Conservation (phyloP, 176 grass and related monocot species). For the Areca catechu region DNA sequence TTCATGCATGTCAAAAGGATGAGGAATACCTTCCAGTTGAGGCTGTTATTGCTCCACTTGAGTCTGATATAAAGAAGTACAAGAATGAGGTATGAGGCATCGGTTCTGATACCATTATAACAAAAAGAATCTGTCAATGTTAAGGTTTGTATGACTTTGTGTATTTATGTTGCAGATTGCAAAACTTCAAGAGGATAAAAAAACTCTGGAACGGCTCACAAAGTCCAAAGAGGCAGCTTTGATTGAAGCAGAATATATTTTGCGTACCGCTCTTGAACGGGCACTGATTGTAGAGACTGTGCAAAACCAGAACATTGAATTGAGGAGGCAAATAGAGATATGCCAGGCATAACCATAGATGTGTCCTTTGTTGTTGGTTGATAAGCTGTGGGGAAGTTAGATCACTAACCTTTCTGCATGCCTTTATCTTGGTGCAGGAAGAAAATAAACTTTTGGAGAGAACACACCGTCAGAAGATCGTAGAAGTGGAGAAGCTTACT, state of each 20-base stretch:
- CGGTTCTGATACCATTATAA: neutral
- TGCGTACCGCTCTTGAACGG: constrained; percentile 61
- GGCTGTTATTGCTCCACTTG: constrained; percentile 63
- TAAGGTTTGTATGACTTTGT: constrained; percentile 7
- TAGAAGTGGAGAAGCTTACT: constrained; percentile 77
- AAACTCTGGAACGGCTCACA: constrained; percentile 53
- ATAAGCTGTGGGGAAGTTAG: too few relatives aligned
- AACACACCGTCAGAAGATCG: constrained; percentile 53
- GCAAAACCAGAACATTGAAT: constrained; percentile 83
- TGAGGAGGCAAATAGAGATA: constrained; percentile 75
- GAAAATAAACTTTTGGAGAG: constrained; percentile 86
- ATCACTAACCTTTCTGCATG: too few relatives aligned
- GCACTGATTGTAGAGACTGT: constrained; percentile 77
- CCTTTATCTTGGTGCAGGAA: constrained; percentile 29
- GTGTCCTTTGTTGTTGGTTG: too few relatives aligned
- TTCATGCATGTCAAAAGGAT: constrained; percentile 57
- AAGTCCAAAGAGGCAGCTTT: constrained; percentile 76
- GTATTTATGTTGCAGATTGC: constrained; percentile 39
- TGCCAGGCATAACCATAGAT: constrained; percentile 42
- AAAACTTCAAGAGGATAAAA: constrained; percentile 82
- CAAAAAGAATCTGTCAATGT: neutral
- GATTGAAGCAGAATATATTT: constrained; percentile 67
- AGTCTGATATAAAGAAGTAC: constrained; percentile 74
- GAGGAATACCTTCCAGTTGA: constrained; percentile 71
- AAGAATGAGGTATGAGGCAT: constrained; percentile 46